Evolutionary conservation across 2,329 filamentous ascomycete genomes (phyloP), one percentile per base, ranked within the genome.

Genomic region (Cercospora zeae-maydis): DNA sequence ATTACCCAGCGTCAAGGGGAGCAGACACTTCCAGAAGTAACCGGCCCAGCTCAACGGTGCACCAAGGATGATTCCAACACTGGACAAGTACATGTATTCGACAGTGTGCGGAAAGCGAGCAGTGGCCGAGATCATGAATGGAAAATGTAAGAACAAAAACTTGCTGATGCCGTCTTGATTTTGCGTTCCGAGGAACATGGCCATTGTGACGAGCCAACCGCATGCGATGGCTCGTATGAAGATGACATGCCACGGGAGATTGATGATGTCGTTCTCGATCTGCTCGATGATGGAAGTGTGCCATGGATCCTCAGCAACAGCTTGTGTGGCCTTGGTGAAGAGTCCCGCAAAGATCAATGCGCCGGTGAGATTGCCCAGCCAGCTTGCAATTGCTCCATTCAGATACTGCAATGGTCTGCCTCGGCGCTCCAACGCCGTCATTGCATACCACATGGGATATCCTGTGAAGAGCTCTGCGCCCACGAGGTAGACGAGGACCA

Each of bases 111-210:
- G 71, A 47, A 67, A 73, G 45, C 66, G 62, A n/a, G 68, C 63
- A 14, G 66, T 65, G 5, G 68, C 68, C 7, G 64, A 65, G n/a
- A 74, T 69, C 63, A 72, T 68, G 55, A 73, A 71, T 21, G 70
- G 70, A 33, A 72, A 62, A 49, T 71, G 67, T 33, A 72, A 59
- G 30, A 63, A 69, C 37, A 73, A 45, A 8, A 71, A 66, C 60
- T 73, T 71, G n/a, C 68, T 70, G 58, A 73, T 71, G 5, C 72
- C 70, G 42, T 74, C 70, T 31, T 70, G 63, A 42, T 73, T 72
- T 45, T 73, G 72, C 4, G 66, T 70, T 8, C 72, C 72, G 10
- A 73, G 45, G 30, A 72, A 68, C 70, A 73, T 72, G n/a, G 71
- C 69, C 31, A 71, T 58, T 1, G 70, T 72, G 24, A 73, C 71